Conservation (phyloP, 345 rosid genomes). For the Eucalyptus polybractea region DNA sequence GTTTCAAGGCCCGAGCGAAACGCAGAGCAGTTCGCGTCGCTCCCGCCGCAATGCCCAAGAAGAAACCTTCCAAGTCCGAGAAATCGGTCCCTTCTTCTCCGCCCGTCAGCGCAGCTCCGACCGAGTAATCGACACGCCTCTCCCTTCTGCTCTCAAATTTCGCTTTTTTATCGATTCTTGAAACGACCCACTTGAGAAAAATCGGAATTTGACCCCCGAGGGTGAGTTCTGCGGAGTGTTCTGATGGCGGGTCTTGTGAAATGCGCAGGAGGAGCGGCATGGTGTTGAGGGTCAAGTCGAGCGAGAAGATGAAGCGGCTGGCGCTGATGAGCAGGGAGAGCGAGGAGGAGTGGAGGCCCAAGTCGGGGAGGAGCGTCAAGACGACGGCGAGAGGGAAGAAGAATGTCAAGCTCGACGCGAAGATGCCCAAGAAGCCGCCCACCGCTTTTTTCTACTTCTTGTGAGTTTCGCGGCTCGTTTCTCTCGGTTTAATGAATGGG, state of each 20-base stretch:
- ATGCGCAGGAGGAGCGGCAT: background rate
- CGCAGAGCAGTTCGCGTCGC: background rate
- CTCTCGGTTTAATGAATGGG: background rate
- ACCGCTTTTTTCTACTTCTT: constrained; percentile 88
- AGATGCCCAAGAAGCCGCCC: constrained; percentile 86
- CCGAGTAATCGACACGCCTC: background rate
- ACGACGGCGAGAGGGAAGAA: background rate
- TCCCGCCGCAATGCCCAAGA: background rate
- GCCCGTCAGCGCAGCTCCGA: background rate
- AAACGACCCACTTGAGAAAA: background rate
- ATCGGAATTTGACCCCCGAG: background rate
- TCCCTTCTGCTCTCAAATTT: background rate
- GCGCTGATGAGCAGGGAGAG: background rate
- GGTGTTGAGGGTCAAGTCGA: constrained; percentile 15
- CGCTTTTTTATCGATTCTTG: background rate
- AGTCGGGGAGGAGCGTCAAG: background rate
- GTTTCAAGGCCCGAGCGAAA: background rate
- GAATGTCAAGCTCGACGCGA: constrained; percentile 22
- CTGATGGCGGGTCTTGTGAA: background rate
- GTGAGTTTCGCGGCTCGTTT: constrained; percentile 15
- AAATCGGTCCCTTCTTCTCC: constrained; percentile 6
- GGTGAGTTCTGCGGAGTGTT: background rate
- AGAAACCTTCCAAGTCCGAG: background rate
- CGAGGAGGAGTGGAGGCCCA: constrained; percentile 4
- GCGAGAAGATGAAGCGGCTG: constrained; percentile 2